phyloP scores from a whole-genome alignment of 202 grass and related monocot species.

The Digitaria exilis region DNA sequence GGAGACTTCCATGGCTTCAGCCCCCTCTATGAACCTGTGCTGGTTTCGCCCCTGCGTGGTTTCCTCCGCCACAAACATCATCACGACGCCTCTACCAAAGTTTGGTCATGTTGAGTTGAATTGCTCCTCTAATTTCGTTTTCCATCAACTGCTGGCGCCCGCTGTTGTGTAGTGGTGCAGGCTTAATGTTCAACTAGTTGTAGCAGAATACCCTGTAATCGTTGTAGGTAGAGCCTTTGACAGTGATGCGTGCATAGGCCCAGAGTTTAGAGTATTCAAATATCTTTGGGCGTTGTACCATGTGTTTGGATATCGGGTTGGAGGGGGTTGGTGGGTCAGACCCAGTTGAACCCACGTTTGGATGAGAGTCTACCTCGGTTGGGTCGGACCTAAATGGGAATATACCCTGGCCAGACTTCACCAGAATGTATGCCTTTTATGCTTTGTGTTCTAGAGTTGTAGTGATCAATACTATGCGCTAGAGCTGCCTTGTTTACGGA shows the following conservation, averaged over 20 bases:
- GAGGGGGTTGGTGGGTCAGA: too few relatives aligned
- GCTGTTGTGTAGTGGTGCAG: too few relatives aligned
- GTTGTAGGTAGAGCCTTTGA: background rate
- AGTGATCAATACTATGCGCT: background rate
- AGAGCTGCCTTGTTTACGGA: background rate
- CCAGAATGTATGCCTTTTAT: background rate
- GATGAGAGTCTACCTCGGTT: too few relatives aligned
- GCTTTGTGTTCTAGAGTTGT: background rate
- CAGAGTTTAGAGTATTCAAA: background rate
- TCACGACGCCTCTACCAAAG: background rate
- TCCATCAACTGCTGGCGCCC: background rate
- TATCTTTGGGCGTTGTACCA: background rate
- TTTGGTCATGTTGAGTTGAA: background rate
- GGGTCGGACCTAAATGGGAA: too few relatives aligned
- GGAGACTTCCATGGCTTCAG: too few relatives aligned
- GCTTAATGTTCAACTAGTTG: background rate
- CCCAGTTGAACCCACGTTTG: too few relatives aligned
- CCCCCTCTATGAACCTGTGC: too few relatives aligned
- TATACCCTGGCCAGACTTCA: background rate
- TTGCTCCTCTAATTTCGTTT: background rate
- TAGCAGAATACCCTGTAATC: background rate
- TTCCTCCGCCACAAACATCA: background rate
- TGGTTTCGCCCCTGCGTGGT: too few relatives aligned
- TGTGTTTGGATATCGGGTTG: too few relatives aligned
- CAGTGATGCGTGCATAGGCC: conserved; percentile 11